phyloP scores from a whole-genome alignment of 305 asterid species.

The Plantago lanceolata region DNA sequence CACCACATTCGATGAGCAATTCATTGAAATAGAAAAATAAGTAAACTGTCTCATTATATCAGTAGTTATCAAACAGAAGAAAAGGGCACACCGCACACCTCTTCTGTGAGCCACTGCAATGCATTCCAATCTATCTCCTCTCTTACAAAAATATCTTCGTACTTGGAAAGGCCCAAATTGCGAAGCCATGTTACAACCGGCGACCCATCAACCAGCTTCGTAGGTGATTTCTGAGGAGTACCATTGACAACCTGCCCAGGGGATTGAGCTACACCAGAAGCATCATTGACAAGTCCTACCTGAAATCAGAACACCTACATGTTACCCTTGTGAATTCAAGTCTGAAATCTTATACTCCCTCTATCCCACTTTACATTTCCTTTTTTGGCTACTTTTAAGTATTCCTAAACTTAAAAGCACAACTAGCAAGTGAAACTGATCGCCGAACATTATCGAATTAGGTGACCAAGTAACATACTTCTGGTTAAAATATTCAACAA shows the following conservation, averaged over 20 bases:
- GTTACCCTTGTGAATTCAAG: too few species aligned
- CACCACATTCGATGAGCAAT: not conserved
- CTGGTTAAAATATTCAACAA: conserved; percentile 1
- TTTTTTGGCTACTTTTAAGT: too few species aligned
- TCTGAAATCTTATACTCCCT: too few species aligned
- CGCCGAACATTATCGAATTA: not conserved
- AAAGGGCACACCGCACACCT: conserved; percentile 61
- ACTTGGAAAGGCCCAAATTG: conserved; percentile 66
- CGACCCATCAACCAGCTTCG: conserved; percentile 35
- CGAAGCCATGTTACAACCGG: conserved; percentile 67
- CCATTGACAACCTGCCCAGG: conserved; percentile 62
- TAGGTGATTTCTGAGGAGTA: conserved; percentile 46
- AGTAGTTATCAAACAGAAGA: not conserved
- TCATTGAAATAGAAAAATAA: not conserved
- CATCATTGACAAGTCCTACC: conserved; percentile 44
- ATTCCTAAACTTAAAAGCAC: too few species aligned
- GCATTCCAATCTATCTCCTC: conserved; percentile 92
- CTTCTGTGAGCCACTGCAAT: conserved; percentile 73
- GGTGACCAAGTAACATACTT: too few species aligned
- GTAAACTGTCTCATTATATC: conserved; percentile 6
- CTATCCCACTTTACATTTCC: too few species aligned
- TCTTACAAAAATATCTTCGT: conserved; percentile 62
- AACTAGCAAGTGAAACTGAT: too few species aligned
- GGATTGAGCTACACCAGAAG: conserved; percentile 33
- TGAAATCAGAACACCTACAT: conserved; percentile 26